Evolutionary conservation across 352 stramenopile species (phyloP), one percentile per base, ranked within the genome.

Genomic region (Halophytophthora batemanensis): DNA sequence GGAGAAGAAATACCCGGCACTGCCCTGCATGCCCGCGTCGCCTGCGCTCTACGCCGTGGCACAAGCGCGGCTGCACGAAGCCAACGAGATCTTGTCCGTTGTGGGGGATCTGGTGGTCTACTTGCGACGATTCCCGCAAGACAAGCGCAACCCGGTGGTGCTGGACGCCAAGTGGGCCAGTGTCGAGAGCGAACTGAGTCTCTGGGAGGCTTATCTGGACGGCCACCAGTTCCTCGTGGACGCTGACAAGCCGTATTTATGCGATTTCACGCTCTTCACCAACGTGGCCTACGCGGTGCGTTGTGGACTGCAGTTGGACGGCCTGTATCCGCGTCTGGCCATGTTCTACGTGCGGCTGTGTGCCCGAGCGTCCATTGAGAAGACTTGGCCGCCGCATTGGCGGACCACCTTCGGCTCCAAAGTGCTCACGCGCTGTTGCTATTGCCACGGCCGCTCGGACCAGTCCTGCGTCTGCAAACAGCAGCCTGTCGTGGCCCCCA

Each of bases 281-380:
- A 93, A 93, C 64, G 56, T 93, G n/a, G 82, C 82, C 6, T 93
- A 93, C 59, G 82, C 82, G 18, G 82, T 93, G 40, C 76, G 82
- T n/a, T 93, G 82, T 67, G 82, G 82, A 3, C 54, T 93, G 31
- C 82, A 90, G 47, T 75, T 93, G 39, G 82, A 93, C 28, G 82
- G 80, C 15, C 66, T 93, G 0, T 93, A 90, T 53, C 82, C 82
- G 36, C 72, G 77, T 6, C 59, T 93, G 39, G 82, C 82, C 17
- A 86, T 78, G 65, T 87, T 90, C 25, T 93, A 93, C 63, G 66
- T 87, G 48, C 77, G 77, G 1, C 56, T 93, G 45, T 89, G 82
- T 49, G 74, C 71, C 14, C 77, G 79, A 2, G 56, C 69, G 42
- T 90, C 77, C 49, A 80, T 93, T 31, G 76, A 88, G 29, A 77